A percentile compares a stretch with the other conserved stretches of the same genome.
phyloP scores from a whole-genome alignment of 257 asterid species.

The Solanum pinnatisectum region DNA sequence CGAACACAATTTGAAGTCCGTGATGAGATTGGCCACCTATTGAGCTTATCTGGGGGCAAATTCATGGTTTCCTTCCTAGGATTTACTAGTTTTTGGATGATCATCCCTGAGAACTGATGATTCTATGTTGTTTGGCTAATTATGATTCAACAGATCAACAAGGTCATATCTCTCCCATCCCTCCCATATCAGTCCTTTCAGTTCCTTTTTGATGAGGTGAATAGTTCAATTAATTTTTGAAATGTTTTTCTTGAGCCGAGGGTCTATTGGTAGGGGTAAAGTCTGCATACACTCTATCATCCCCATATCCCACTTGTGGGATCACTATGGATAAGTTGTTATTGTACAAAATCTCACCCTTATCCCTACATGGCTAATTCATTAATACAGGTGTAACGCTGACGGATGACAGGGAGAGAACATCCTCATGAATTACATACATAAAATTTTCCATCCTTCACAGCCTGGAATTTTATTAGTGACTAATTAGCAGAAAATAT shows the following conservation, averaged over 20 bases:
- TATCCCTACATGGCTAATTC: not conserved
- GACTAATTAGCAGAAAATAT: not conserved
- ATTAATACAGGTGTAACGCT: not conserved
- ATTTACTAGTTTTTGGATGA: not conserved
- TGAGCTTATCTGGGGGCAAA: not conserved
- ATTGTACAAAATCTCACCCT: not conserved
- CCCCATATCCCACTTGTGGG: not conserved
- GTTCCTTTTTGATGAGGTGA: not conserved
- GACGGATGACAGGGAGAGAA: not conserved
- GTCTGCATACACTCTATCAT: not conserved
- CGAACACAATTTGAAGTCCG: not conserved
- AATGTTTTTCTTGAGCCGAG: not conserved
- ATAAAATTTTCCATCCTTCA: not conserved
- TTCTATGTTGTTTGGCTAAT: not conserved
- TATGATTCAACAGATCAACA: not conserved
- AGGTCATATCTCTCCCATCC: not conserved
- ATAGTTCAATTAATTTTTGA: not conserved
- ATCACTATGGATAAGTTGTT: not conserved
- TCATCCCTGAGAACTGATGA: not conserved
- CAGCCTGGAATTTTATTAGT: not conserved
- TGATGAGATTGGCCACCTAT: not conserved
- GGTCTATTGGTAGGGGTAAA: not conserved
- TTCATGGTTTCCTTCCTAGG: not conserved
- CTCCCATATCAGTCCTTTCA: not conserved
- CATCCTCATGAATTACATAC: not conserved